These are phyloP conservation scores for Gynandropsis gynandra DNA, from an alignment of 345 rosid species.

Conservation along the genomic window DNA sequence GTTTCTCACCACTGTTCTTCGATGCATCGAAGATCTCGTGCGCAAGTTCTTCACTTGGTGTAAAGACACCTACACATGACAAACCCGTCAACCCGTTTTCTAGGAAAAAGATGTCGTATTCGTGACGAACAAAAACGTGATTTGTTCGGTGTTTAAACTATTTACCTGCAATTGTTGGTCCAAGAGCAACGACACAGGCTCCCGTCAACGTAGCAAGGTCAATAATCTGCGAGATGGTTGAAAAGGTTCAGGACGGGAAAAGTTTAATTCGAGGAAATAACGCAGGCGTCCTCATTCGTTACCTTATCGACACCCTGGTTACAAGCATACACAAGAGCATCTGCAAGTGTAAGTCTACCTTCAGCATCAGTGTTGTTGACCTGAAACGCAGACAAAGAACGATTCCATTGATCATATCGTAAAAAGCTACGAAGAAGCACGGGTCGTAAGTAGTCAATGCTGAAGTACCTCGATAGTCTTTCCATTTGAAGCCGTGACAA, in stretches of 20 bases:
- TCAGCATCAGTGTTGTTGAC: constrained; percentile 99
- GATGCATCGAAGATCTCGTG: constrained; percentile 76
- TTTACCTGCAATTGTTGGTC: constrained; percentile 87
- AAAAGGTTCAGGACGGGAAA: no score
- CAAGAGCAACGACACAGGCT: constrained; percentile 85
- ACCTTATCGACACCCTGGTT: constrained; percentile 95
- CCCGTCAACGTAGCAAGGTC: constrained; percentile 95
- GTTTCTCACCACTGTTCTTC: constrained; percentile 75
- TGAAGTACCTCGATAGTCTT: constrained; percentile 78
- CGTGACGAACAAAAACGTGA: no score
- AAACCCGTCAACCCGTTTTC: not conserved
- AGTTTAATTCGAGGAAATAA: no score
- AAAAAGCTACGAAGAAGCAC: constrained; percentile 7
- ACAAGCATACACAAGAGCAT: constrained; percentile 93
- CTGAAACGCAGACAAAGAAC: constrained; percentile 28
- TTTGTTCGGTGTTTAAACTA: not conserved
- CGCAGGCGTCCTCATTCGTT: not conserved
- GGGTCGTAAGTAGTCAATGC: not conserved
- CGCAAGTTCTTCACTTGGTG: constrained; percentile 80
- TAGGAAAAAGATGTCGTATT: not conserved
- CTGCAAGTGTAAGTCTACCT: constrained; percentile 96
- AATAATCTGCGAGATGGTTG: constrained; percentile 40
- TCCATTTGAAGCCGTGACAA: constrained; percentile 91
- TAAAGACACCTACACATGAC: constrained; percentile 54
- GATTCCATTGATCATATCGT: not conserved